Base-by-base conservation (phyloP, 345 rosid genomes). In the Salix brachista region DNA sequence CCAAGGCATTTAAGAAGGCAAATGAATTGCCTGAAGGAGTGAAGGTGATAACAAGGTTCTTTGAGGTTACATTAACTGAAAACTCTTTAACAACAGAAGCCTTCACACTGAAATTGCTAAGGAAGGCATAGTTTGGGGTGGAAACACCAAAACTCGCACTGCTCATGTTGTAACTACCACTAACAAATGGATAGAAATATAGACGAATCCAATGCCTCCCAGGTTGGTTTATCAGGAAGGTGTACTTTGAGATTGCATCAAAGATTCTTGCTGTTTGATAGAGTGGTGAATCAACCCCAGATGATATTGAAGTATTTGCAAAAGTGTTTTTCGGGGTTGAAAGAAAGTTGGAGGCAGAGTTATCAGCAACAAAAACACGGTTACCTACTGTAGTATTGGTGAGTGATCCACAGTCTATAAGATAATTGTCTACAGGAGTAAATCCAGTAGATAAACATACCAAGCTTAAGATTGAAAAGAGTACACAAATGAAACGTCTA, bases 201-300 rank as follows among this genome's bases (percentile, higher is more conserved):
- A 95, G 85, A 65, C 99, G 97, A 78, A 95, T 81, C 97, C 97
- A 95, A 84, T 90, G 97, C 50, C 97, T 85, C 72, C 96, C 99
- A 2, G 48, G 60, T 76, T 65, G 75, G 70, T 81, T 44, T 36
- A 95, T 82, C 13, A 89, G 52, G 75, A 95, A 93, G 32, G 79
- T 84, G 85, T 91, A 95, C 81, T 75, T 93, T 0, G 99, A 86
- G 74, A 84, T 74, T 48, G 85, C 88, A 13, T 84, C 78, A 75
- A 91, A 87, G 83, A 95, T 83, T 79, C 92, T 86, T 1, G 96
- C 97, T 6, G 97, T 90, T 75, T 84, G 85, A 87, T 95, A 95
- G 34, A 95, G 88, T 41, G 65, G 80, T 5, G 90, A 87, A 82
- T 73, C 83, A 3, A 79, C 86, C 28, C 85, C 83, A 54, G 85